Percentiles rank a stretch among this genome's conserved stretches.
Evolutionary conservation across 352 stramenopile genomes (phyloP).

Genomic region (Phytophthora sansomeana): DNA sequence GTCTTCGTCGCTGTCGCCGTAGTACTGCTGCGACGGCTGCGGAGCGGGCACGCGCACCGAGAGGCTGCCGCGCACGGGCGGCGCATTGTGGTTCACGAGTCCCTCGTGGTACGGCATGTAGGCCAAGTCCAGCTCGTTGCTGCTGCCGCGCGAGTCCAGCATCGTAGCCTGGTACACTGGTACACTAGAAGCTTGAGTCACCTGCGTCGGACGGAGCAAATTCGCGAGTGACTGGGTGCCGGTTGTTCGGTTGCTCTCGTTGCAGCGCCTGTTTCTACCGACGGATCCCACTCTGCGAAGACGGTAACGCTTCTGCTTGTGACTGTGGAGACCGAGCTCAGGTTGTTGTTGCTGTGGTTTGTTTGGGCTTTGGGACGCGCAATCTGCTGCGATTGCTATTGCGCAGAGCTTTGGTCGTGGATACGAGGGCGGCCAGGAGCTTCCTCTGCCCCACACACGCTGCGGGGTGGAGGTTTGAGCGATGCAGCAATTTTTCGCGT

Average conservation of each 20-base stretch:
- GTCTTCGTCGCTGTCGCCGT: constrained; percentile 48
- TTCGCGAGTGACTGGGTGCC: constrained; percentile 24
- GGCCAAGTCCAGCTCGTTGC: constrained; percentile 45
- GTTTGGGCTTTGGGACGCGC: too few species aligned
- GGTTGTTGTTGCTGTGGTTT: not conserved
- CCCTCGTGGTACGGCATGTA: constrained; percentile 67
- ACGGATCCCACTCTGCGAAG: constrained; percentile 8
- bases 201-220: constrained; percentile 10
- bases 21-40: constrained; percentile 30
- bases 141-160: constrained; percentile 31
- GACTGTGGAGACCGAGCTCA: not conserved
- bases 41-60: constrained; percentile 37
- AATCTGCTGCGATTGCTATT: not conserved
- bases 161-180: constrained; percentile 11
- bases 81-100: constrained; percentile 48
- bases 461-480: constrained; percentile 2
- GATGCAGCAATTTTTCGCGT: constrained; percentile 8
- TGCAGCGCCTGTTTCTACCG: constrained; percentile 25
- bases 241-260: constrained; percentile 21
- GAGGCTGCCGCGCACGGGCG: constrained; percentile 44
- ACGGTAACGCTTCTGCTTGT: constrained; percentile 17
- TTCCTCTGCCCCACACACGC: constrained; percentile 17
- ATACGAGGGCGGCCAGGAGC: not conserved
- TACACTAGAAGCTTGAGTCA: not conserved
- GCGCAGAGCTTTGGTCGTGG: not conserved